phyloP scores from a whole-genome alignment of 2,329 filamentous ascomycete species.

The Zymoseptoria passerinii region DNA sequence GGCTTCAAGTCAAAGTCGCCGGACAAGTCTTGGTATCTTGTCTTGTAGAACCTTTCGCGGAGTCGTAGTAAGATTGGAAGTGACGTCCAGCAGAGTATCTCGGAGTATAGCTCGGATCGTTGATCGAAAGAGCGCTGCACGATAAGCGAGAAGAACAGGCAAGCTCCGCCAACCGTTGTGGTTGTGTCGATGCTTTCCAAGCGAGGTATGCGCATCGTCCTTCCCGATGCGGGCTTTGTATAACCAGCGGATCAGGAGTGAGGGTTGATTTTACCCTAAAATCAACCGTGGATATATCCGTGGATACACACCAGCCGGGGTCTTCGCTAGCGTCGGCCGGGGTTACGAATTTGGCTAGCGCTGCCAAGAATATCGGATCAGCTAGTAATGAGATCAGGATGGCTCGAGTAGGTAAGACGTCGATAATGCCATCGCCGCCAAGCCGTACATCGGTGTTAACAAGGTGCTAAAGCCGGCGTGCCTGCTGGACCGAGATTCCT shows the following conservation, averaged over 20 bases:
- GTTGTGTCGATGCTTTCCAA: not conserved
- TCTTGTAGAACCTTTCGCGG: not conserved
- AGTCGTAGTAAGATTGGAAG: not conserved
- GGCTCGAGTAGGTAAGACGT: no score
- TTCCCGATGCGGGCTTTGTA: not conserved
- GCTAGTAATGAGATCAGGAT: no score
- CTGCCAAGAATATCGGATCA: no score
- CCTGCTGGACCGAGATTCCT: no score
- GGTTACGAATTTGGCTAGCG: no score
- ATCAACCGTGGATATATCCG: no score
- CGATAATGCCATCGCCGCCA: no score
- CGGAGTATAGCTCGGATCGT: not conserved
- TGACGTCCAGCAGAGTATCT: not conserved
- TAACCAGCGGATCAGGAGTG: not conserved
- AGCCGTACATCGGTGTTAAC: no score
- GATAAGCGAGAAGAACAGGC: not conserved
- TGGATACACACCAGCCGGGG: no score
- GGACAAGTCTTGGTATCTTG: not conserved
- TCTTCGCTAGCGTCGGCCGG: no score
- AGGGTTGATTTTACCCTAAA: no score
- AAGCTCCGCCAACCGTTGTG: not conserved
- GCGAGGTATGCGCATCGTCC: not conserved
- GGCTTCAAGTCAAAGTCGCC: not conserved
- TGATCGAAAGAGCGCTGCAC: not conserved
- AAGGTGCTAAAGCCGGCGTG: no score